Evolutionary conservation across 208 protist species (phyloP).

Genomic region (Leptomonas seymouri): DNA sequence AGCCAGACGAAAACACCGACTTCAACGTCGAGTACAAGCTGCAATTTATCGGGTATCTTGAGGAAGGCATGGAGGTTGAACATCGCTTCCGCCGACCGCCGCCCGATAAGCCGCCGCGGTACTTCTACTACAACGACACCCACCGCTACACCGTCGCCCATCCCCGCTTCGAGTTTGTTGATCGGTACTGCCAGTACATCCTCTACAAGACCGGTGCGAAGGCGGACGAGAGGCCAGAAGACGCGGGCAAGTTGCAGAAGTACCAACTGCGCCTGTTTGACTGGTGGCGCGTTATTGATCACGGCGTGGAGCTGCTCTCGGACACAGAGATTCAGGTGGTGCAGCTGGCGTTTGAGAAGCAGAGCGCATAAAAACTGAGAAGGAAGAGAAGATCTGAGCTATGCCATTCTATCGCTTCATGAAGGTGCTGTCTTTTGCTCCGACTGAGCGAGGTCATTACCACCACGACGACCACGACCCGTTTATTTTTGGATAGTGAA

Average conservation of each 20-base stretch:
- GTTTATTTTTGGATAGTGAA: no score
- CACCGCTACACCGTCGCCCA: conserved; percentile 59
- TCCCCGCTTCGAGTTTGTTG: conserved; percentile 78
- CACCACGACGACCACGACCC: no score
- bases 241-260: conserved; percentile 32
- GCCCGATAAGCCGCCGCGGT: conserved; percentile 30
- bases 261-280: conserved; percentile 61
- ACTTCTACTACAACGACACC: conserved; percentile 77
- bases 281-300: conserved; percentile 64
- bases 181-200: conserved; percentile 85
- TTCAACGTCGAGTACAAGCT: conserved; percentile 76
- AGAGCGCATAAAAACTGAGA: neutral
- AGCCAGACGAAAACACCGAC: conserved; percentile 35
- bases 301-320: conserved; percentile 53
- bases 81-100: conserved; percentile 56
- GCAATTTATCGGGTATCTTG: conserved; percentile 38
- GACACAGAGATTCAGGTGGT: conserved; percentile 84
- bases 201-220: conserved; percentile 72
- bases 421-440: no score
- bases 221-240: conserved; percentile 44
- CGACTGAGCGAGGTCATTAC: no score
- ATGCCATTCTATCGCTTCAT: no score
- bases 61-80: conserved; percentile 41
- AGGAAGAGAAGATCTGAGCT: conserved; percentile 4
- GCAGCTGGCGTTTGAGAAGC: conserved; percentile 58